A percentile compares a stretch with the other conserved stretches of the same genome.
These are phyloP conservation scores for Cerrena zonata DNA, from an alignment of 1,284 basidiomycete genomes.

Conservation along the genomic window DNA sequence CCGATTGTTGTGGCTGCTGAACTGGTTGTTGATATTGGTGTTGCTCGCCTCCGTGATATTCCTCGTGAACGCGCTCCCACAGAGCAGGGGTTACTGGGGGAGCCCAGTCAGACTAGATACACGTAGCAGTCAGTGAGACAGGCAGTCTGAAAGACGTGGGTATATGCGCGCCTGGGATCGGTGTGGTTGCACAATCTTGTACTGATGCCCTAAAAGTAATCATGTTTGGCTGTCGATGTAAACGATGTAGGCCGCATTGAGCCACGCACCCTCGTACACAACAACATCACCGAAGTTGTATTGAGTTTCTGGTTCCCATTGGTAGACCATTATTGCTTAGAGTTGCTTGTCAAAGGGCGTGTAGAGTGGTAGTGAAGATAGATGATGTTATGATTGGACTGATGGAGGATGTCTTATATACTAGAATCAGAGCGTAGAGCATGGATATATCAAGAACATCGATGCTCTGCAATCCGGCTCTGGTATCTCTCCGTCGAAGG, in stretches of 20 bases:
- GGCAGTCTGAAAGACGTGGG: not conserved
- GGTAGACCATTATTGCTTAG: conserved; percentile 31
- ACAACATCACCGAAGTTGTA: conserved; percentile 57
- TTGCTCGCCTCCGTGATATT: conserved; percentile 22
- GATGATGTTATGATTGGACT: not conserved
- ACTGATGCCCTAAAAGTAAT: conserved; percentile 41
- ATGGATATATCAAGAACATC: not conserved
- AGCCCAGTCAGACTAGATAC: conserved; percentile 53
- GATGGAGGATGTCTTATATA: not conserved
- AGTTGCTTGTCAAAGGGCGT: not conserved
- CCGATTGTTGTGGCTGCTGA: conserved; percentile 25
- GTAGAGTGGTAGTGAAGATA: conserved; percentile 1
- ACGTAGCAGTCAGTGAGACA: not conserved
- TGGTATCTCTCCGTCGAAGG: not conserved
- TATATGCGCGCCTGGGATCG: conserved; percentile 47
- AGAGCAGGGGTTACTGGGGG: conserved; percentile 58
- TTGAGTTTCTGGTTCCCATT: conserved; percentile 60
- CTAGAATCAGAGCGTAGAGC: not conserved
- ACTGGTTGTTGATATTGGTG: conserved; percentile 27
- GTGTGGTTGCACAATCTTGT: conserved; percentile 70
- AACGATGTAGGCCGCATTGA: not conserved
- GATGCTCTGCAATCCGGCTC: not conserved
- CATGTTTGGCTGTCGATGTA: not conserved
- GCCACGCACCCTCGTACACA: conserved; percentile 49
- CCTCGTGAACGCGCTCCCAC: conserved; percentile 51